A percentile compares a stretch with the other conserved stretches of the same genome.
These are phyloP conservation scores for Letharia lupina DNA, from an alignment of 495 filamentous ascomycete species.

Conservation along the genomic window DNA sequence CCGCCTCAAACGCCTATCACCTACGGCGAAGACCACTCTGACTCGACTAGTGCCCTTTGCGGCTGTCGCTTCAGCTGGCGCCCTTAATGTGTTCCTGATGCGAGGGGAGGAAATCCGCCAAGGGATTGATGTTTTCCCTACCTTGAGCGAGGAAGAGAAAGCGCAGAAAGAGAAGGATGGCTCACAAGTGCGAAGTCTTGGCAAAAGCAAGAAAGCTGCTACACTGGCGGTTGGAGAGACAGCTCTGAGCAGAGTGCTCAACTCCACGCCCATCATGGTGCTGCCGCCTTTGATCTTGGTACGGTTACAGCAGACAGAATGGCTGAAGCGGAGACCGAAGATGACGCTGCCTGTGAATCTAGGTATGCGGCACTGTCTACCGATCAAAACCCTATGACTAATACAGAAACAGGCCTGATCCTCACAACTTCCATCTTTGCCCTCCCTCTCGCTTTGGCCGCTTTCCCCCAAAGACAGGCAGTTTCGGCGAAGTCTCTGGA, in stretches of 20 bases:
- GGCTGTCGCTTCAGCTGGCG: conserved; percentile 81
- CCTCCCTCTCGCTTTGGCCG: conserved; percentile 76
- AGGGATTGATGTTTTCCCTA: conserved; percentile 91
- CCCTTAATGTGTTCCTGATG: conserved; percentile 95
- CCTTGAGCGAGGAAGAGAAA: conserved; percentile 50
- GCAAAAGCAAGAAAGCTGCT: conserved; percentile 81
- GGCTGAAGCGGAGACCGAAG: conserved; percentile 64
- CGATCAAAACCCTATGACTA: not conserved
- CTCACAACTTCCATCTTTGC: conserved; percentile 73
- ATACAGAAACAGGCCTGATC: conserved; percentile 49
- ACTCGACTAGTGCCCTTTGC: conserved; percentile 87
- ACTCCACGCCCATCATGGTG: conserved; percentile 95
- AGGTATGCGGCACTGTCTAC: conserved; percentile 31
- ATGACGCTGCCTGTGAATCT: conserved; percentile 72
- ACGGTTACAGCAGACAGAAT: conserved; percentile 65
- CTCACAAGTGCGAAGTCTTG: conserved; percentile 55
- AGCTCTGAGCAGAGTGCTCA: conserved; percentile 78
- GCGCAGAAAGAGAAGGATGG: conserved; percentile 48
- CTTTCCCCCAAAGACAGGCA: conserved; percentile 83
- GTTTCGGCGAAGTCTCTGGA: conserved; percentile 66
- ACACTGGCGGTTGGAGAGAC: conserved; percentile 86
- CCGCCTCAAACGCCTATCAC: conserved; percentile 66
- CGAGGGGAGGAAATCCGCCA: conserved; percentile 86
- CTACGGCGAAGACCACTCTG: conserved; percentile 63
- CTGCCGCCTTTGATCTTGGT: conserved; percentile 79